Percentiles rank a stretch among this genome's conserved stretches.
Evolutionary conservation across 176 grass and related monocot genomes (phyloP).

Genomic region (Aegilops umbellulata): DNA sequence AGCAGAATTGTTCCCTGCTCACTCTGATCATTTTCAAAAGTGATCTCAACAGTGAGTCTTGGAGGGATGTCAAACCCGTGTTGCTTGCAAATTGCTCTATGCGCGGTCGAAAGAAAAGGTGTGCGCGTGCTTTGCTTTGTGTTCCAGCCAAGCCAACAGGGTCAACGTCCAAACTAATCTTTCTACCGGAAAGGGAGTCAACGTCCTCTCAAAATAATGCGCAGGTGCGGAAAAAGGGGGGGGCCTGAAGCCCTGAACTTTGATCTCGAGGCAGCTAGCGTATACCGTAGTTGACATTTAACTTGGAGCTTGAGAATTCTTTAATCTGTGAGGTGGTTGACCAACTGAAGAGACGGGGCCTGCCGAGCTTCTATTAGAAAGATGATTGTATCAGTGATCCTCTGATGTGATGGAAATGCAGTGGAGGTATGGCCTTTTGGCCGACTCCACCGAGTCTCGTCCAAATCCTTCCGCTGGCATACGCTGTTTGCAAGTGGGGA

Average conservation of each 20-base stretch:
- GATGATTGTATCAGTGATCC: not conserved
- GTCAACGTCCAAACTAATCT: constrained; percentile 22
- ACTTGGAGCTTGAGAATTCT: not conserved
- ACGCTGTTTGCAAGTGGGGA: not conserved
- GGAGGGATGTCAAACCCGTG: not conserved
- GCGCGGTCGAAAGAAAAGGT: constrained; percentile 1
- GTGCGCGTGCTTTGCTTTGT: not conserved
- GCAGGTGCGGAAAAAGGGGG: not conserved
- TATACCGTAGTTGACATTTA: constrained; percentile 17
- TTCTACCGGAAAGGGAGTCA: not conserved
- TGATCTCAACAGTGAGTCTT: not conserved
- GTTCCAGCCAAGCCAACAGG: not conserved
- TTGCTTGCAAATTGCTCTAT: constrained; percentile 1
- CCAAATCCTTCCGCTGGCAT: not conserved
- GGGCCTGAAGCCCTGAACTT: not conserved
- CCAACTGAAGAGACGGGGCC: not conserved
- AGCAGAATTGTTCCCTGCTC: too few relatives aligned
- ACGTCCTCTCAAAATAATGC: not conserved
- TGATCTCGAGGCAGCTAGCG: not conserved
- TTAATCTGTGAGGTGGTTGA: constrained; percentile 26
- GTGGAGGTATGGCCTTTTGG: not conserved
- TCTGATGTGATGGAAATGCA: not conserved
- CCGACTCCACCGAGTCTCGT: constrained; percentile 26
- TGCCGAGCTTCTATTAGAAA: not conserved
- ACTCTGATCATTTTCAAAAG: not conserved